Base-by-base conservation (phyloP, 2,329 filamentous ascomycete species). In the Alternaria novae-zelandiae region DNA sequence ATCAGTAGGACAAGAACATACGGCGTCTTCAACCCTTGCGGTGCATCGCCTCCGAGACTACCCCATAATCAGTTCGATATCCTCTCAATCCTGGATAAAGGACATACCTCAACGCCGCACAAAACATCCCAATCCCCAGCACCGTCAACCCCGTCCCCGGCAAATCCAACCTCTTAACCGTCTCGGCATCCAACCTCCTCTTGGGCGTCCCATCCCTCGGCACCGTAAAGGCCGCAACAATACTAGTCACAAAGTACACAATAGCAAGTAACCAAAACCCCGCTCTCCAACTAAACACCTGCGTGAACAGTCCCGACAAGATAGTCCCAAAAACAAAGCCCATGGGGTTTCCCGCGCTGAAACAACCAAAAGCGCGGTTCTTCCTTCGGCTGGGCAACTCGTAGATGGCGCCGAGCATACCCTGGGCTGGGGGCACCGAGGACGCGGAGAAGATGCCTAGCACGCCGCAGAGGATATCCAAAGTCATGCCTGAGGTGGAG, bases 381-480 rank as follows among this genome's bases (percentile, higher is more conserved):
- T 90, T 90, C n/a, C 88, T 80, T 61, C 82, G 83, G 11, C 83
- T 86, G 0, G 89, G 89, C 68, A 82, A 82, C n/a, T 84, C 82
- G 67, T 92, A 92, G 8, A 88, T 85, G 0, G 86, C 84, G 13
- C 89, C 90, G 0, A 92, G 81, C 51, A 89, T 86, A 0, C 88
- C 89, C 50, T 90, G 86, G 0, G 88, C 88, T 0, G 89, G 87
- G 6, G 89, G 88, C 1, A 90, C 86, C 2, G 88, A 85, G 58
- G 87, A 86, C 1, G 90, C 90, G 6, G 86, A 86, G 59, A 86
- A 86, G n/a, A 91, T 80, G 4, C 90, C 90, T 28, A 91, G 79
- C 4, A 91, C 78, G 7, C 89, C 90, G 47, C 86, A 88, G 41
- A 92, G 82, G 3, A 91, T 81, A 64, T 91, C 86, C 71, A 91